phyloP scores from a whole-genome alignment of 805 yeast species.

The Candida montana region DNA sequence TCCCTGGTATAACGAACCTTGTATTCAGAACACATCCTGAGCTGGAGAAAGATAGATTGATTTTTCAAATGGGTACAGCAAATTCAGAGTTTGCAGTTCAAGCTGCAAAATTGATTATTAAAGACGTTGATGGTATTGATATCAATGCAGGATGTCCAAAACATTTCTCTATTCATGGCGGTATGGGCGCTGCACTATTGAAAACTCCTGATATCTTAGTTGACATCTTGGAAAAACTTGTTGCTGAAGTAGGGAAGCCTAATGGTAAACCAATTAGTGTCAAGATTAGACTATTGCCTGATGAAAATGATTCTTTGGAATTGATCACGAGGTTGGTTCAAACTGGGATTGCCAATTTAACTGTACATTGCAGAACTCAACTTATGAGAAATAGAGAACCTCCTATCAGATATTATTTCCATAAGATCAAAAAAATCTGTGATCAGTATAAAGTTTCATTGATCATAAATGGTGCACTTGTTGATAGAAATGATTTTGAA shows the following conservation, averaged over 20 bases:
- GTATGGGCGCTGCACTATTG: constrained; percentile 95
- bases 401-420: constrained; percentile 69
- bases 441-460: constrained; percentile 59
- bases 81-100: constrained; percentile 78
- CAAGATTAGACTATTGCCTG: constrained; percentile 75
- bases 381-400: constrained; percentile 83
- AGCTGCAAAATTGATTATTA: constrained; percentile 76
- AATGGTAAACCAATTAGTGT: constrained; percentile 78
- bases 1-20: constrained; percentile 45
- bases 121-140: constrained; percentile 90
- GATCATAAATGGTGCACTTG: constrained; percentile 77
- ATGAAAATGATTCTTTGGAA: constrained; percentile 51
- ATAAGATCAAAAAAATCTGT: constrained; percentile 57
- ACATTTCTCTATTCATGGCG: constrained; percentile 88
- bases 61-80: constrained; percentile 90
- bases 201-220: constrained; percentile 76
- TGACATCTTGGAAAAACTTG: constrained; percentile 61
- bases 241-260: constrained; percentile 76
- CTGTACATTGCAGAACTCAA: constrained; percentile 88
- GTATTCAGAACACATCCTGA: constrained; percentile 70
- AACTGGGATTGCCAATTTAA: constrained; percentile 83
- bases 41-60: constrained; percentile 58
- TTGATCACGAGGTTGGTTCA: constrained; percentile 52
- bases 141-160: constrained; percentile 97
- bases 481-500: constrained; percentile 46